Evolutionary conservation across 768 basidiomycete species (phyloP).

Genomic region (Rhizopogon salebrosus): DNA sequence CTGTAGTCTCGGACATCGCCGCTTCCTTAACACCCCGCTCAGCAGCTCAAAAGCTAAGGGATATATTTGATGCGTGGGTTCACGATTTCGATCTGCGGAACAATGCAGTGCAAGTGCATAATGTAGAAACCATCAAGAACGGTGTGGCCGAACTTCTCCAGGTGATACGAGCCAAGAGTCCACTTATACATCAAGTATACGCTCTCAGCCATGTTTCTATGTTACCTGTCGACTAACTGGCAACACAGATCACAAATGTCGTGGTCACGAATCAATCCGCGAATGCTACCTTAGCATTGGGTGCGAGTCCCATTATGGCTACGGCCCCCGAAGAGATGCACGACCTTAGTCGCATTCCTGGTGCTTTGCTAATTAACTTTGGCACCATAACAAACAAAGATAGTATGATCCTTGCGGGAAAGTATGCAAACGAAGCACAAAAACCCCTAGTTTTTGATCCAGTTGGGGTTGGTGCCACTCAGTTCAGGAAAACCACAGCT

Average conservation of each 20-base stretch:
- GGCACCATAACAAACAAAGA: conserved; percentile 71
- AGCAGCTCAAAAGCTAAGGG: conserved; percentile 43
- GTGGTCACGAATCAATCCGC: conserved; percentile 89
- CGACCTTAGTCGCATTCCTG: conserved; percentile 62
- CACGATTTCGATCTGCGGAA: background rate
- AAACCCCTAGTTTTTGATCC: conserved; percentile 89
- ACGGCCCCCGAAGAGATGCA: conserved; percentile 78
- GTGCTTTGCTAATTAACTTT: conserved; percentile 79
- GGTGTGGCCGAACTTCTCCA: conserved; percentile 45
- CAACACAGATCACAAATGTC: conserved; percentile 74
- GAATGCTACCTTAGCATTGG: conserved; percentile 82
- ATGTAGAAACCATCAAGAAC: conserved; percentile 33
- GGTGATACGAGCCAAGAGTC: conserved; percentile 46
- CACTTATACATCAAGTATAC: conserved; percentile 76
- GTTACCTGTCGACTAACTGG: background rate
- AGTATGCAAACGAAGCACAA: conserved; percentile 56
- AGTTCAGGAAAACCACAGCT: conserved; percentile 52
- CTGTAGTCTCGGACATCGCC: conserved; percentile 85
- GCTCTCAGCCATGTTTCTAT: background rate
- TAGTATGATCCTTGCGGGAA: conserved; percentile 75
- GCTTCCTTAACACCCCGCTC: conserved; percentile 50
- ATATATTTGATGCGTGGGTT: conserved; percentile 31
- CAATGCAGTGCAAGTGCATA: conserved; percentile 12
- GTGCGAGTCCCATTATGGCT: conserved; percentile 94
- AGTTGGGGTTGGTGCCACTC: conserved; percentile 84